Conservation (phyloP, 1,284 basidiomycete species). For the Microbotryum silenes-acaulis region DNA sequence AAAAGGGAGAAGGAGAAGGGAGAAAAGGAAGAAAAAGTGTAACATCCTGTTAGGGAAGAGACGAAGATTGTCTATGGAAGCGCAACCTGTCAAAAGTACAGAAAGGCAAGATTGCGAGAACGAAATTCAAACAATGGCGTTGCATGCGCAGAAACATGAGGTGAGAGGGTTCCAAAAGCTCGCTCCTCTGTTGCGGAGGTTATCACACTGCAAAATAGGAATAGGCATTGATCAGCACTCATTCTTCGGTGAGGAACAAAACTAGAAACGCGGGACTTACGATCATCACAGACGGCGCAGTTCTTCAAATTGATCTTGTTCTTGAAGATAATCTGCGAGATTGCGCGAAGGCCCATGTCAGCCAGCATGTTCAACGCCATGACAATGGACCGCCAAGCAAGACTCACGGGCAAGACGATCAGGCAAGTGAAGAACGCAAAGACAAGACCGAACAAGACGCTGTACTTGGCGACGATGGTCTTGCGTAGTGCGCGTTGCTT, state of each 20-base stretch:
- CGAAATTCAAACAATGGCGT: not conserved
- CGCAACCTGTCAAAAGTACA: not conserved
- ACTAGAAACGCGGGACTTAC: not conserved
- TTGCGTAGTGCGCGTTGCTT: slow-evolving; percentile 13
- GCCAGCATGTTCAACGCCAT: not conserved
- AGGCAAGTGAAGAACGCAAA: slow-evolving; percentile 69
- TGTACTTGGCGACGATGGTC: slow-evolving; percentile 55
- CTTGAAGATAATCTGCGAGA: not conserved
- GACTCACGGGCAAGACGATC: slow-evolving; percentile 38
- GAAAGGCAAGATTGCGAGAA: not conserved
- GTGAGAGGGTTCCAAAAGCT: not conserved
- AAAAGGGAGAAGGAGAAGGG: not conserved
- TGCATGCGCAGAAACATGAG: not conserved
- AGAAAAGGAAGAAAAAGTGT: not conserved
- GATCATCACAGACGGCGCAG: not conserved
- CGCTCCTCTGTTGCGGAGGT: not conserved
- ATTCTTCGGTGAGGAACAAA: not conserved
- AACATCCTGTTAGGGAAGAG: not conserved
- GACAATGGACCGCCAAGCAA: no score
- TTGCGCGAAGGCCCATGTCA: not conserved
- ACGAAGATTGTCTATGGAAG: no score
- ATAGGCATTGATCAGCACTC: not conserved
- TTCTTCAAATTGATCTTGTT: not conserved
- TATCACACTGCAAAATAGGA: not conserved
- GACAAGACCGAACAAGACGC: slow-evolving; percentile 68